Evolutionary conservation across 306 rosid genomes (phyloP).

Genomic region (Cicer arietinum): DNA sequence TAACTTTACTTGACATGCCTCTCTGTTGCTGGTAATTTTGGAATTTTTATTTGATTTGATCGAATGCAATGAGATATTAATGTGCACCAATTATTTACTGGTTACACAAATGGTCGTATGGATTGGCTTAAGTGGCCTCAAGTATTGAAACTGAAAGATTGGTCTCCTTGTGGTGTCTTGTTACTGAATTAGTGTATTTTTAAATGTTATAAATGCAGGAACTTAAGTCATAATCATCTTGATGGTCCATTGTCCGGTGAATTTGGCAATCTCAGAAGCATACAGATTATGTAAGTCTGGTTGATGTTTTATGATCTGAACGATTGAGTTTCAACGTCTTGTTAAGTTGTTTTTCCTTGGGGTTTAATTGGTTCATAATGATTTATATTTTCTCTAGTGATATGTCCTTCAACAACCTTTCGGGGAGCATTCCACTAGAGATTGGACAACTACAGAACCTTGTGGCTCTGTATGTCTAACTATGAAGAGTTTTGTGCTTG

Average conservation of each 20-base stretch:
- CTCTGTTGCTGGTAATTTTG: constrained; percentile 11
- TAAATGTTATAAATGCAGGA: constrained; percentile 47
- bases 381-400: constrained; percentile 54
- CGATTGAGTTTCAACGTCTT: neutral
- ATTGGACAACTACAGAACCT: constrained; percentile 85
- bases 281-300: constrained; percentile 65
- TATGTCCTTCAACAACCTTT: constrained; percentile 74
- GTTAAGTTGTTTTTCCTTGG: neutral
- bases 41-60: constrained; percentile 27
- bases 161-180: constrained; percentile 60
- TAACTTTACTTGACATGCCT: neutral
- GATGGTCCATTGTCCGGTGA: constrained; percentile 71
- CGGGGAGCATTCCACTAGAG: constrained; percentile 72
- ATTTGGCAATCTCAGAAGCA: constrained; percentile 79
- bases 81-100: constrained; percentile 83
- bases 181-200: neutral
- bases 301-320: neutral
- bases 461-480: constrained; percentile 50
- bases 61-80: constrained; percentile 73
- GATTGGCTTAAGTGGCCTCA: constrained; percentile 66
- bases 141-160: constrained; percentile 81
- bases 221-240: constrained; percentile 70
- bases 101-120: constrained; percentile 58
- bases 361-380: neutral
- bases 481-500: too few species aligned